Conservation (phyloP, 345 rosid genomes). For the Cochlearia excelsa region DNA sequence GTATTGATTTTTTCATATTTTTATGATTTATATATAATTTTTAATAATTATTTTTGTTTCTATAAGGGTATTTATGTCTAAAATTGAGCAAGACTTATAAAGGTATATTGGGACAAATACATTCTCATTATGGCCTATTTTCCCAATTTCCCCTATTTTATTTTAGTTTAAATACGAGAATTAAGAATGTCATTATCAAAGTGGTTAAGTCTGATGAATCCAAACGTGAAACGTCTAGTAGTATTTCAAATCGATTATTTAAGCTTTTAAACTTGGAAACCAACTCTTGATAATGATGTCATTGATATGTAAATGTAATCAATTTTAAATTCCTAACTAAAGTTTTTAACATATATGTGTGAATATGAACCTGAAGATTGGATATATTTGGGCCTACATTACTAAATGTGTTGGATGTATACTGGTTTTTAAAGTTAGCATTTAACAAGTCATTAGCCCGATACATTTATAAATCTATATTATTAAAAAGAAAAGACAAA, state of each 20-base stretch:
- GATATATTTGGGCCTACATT: neutral
- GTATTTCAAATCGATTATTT: constrained; percentile 5
- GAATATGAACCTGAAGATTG: neutral
- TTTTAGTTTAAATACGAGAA: neutral
- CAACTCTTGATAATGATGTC: neutral
- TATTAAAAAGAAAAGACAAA: no score
- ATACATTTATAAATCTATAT: neutral
- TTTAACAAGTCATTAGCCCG: constrained; percentile 2
- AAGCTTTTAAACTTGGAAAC: neutral
- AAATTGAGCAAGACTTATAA: no score
- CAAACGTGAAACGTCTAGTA: neutral
- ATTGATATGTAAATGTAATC: no score
- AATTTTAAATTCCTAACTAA: no score
- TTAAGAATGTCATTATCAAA: constrained; percentile 28
- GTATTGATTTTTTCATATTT: no score
- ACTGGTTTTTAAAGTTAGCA: neutral
- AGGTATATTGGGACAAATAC: no score
- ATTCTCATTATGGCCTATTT: no score
- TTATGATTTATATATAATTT: no score
- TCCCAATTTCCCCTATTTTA: no score
- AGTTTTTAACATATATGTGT: no score
- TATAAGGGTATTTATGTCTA: no score
- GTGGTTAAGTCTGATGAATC: constrained; percentile 25
- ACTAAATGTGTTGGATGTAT: neutral
- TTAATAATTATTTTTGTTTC: no score